phyloP scores from a whole-genome alignment of 2,329 filamentous ascomycete genomes.

The Penicillium glabrum region DNA sequence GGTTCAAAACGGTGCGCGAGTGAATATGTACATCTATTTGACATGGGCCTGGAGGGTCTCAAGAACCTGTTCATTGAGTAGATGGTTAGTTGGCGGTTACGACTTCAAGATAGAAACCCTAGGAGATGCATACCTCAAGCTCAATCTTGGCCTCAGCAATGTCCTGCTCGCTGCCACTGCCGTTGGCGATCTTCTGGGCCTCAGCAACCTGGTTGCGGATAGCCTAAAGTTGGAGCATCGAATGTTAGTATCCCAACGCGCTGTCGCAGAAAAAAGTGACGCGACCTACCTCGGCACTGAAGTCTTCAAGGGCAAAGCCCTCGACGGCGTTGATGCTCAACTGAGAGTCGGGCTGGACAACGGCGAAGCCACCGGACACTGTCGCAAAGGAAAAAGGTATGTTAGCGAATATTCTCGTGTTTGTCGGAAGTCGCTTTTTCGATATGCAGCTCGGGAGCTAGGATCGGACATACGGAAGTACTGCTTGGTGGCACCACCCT shows the following conservation, averaged over 20 bases:
- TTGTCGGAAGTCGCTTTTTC: conserved; percentile 1
- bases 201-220: conserved; percentile 88
- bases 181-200: conserved; percentile 90
- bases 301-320: conserved; percentile 91
- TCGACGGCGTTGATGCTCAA: conserved; percentile 99
- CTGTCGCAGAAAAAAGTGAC: background rate
- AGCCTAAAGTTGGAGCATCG: conserved; percentile 47
- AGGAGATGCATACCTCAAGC: conserved; percentile 71
- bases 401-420: conserved; percentile 19
- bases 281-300: conserved; percentile 72
- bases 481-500: conserved; percentile 84
- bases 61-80: conserved; percentile 40
- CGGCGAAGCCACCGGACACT: conserved; percentile 97
- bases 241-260: conserved; percentile 1
- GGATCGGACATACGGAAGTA: conserved; percentile 79
- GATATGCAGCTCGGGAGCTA: conserved; percentile 3
- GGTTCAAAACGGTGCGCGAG: conserved; percentile 31
- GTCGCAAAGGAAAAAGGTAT: conserved; percentile 4
- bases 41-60: conserved; percentile 51
- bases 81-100: conserved; percentile 4
- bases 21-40: conserved; percentile 49
- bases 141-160: conserved; percentile 99
- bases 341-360: conserved; percentile 90
- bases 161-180: conserved; percentile 91
- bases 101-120: background rate